Evolutionary conservation across 1,284 basidiomycete species (phyloP), one percentile per base, ranked within the genome.

Genomic region (Inonotus hispidus): DNA sequence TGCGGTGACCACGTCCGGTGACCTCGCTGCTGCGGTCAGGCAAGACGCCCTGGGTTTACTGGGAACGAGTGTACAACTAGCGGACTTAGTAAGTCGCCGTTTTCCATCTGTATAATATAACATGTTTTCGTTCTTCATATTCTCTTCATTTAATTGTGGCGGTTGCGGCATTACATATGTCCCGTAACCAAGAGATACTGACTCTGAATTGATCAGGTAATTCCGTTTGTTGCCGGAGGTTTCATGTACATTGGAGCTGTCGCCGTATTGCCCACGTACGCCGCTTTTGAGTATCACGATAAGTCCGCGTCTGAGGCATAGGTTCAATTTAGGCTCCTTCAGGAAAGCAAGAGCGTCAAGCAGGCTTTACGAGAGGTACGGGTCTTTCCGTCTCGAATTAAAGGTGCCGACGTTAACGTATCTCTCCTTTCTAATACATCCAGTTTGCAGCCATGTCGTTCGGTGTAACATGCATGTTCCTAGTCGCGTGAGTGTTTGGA

Each of bases 201-300:
- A 38, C 39, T 23, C 13, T 27, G 27, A 53, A 59, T 63, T 45
- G 60, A 32, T 23, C 59, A 91, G 88, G 88, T 94, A 62, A 94
- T 95, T 66, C 92, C 92, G 3, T 92, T 92, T 68, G 92, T 94
- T 32, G 92, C 92, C 53, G 92, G 92, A 68, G 92, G 92, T n/a
- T 95, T 94, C 77, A 77, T 95, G 70, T 94, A 95, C 74, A 94
- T 94, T 67, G 92, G 92, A 19, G 90, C 90, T 46, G 93, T 95
- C 58, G 92, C 92, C 56, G 92, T 94, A 59, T 77, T 95, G 65
- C 92, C 92, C 68, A 90, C 89, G 89, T 92, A 79, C 69, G 88
- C 58, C 49, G 58, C 43, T 39, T 58, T 43, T 52, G 50, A 56
- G 47, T 32, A 29, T 58, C 55, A 39, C 32, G 37, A 43, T 63